Conservation (phyloP, 1,284 basidiomycete genomes). For the Malassezia japonica region DNA sequence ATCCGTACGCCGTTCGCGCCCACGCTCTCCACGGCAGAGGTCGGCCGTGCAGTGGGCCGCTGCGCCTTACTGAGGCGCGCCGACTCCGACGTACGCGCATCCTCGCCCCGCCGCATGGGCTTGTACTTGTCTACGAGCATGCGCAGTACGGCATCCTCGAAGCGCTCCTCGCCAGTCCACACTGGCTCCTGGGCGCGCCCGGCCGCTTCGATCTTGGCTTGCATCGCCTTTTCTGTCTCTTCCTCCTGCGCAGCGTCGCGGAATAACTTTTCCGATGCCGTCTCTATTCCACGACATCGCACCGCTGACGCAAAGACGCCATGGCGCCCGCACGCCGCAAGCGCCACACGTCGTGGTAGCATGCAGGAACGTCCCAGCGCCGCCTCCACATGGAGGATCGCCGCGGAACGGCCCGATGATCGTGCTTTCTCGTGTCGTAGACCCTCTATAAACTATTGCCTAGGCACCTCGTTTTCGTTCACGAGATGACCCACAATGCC, state of each 20-base stretch:
- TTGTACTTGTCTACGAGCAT: conserved; percentile 46
- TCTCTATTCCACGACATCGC: no score
- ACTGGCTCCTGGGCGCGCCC: conserved; percentile 18
- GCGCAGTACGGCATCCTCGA: conserved; percentile 34
- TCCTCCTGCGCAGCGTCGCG: conserved; percentile 8
- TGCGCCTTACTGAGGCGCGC: neutral
- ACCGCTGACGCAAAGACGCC: no score
- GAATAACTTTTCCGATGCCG: conserved; percentile 7
- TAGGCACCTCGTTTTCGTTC: conserved; percentile 26
- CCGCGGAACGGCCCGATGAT: no score
- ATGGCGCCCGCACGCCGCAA: no score
- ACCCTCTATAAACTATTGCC: no score
- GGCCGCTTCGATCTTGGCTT: neutral
- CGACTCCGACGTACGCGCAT: conserved; percentile 5
- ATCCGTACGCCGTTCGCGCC: conserved; percentile 13
- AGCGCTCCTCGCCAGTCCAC: conserved; percentile 37
- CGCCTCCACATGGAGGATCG: no score
- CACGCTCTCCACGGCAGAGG: conserved; percentile 25
- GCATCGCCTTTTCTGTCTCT: neutral
- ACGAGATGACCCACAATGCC: conserved; percentile 40
- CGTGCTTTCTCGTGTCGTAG: no score
- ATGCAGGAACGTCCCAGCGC: no score
- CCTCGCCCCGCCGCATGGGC: conserved; percentile 16
- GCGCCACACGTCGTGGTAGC: no score
- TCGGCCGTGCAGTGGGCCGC: neutral